Percentiles rank a stretch among this genome's conserved stretches.
These are phyloP conservation scores for Torrubiella hemipterigena DNA, from an alignment of 2,329 filamentous ascomycete species.

Conservation along the genomic window DNA sequence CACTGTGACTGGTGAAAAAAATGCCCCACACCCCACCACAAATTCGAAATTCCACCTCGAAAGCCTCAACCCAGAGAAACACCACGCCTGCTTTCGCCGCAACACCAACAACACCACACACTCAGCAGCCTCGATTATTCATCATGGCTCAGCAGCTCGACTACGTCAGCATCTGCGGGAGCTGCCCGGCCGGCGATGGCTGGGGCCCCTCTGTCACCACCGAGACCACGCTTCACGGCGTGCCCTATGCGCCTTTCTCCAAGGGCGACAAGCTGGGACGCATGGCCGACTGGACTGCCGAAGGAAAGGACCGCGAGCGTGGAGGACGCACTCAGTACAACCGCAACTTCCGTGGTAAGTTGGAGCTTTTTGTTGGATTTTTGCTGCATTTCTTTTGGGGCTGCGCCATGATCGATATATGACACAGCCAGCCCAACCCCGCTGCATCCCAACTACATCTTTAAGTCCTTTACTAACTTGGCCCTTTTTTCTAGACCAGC, in stretches of 20 bases:
- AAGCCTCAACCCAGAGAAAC: slow-evolving; percentile 7
- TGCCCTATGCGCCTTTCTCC: slow-evolving; percentile 95
- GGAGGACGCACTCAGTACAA: slow-evolving; percentile 82
- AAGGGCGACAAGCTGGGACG: slow-evolving; percentile 98
- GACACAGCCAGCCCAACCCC: too few relatives aligned
- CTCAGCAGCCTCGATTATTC: slow-evolving; percentile 10
- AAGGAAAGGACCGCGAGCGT: slow-evolving; percentile 73
- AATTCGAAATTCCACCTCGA: slow-evolving; percentile 20
- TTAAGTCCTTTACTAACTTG: background rate
- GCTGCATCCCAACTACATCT: background rate
- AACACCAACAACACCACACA: too few relatives aligned
- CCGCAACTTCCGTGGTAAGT: slow-evolving; percentile 78
- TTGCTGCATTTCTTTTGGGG: background rate
- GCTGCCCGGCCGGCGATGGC: slow-evolving; percentile 61
- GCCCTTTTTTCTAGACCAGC: slow-evolving; percentile 56
- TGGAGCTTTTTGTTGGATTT: background rate
- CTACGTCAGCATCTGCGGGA: slow-evolving; percentile 53
- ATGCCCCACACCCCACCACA: slow-evolving; percentile 28
- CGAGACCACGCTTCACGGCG: slow-evolving; percentile 84
- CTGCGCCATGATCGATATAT: too few relatives aligned
- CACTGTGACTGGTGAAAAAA: too few relatives aligned
- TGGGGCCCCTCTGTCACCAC: slow-evolving; percentile 80
- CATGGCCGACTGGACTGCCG: slow-evolving; percentile 96
- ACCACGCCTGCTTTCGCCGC: too few relatives aligned
- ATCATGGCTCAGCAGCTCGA: slow-evolving; percentile 42